Evolutionary conservation across 495 filamentous ascomycete genomes (phyloP), one percentile per base, ranked within the genome.

Genomic region (Patellaria atrata): DNA sequence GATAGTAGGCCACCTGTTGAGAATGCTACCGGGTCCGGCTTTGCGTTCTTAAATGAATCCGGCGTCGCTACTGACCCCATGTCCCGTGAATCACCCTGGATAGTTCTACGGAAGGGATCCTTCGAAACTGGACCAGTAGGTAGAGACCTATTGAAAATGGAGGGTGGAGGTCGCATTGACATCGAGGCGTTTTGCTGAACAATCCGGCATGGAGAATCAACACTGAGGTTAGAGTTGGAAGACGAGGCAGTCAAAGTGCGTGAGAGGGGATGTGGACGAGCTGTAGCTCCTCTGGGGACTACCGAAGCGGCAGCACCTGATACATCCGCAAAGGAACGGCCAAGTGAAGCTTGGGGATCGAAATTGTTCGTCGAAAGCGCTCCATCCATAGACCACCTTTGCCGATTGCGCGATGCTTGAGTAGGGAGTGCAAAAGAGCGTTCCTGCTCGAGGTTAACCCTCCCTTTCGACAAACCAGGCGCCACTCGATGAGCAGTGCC

Each of bases 1-100:
- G 89, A 93, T 22, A 96, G 79, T 27, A 97, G 60, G 19, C 89
- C 89, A 4, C 89, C 94, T 0, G 89, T 94, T 66, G 79, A 80
- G 57, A 94, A 94, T 8, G 84, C 87, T 13, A 77, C 76, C 21
- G 82, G 80, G 6, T 80, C 62, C 22, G 87, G 87, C 53, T 79
- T 91, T 9, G 77, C 81, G 4, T 73, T 64, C 53, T 82, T 86
- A 51, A 80, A 94, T 36, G 76, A 79, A 35, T 82, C 71, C 0
- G 87, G 87, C 0, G 87, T 96, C 20, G 77, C 75, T 38, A 85
- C 75, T 7, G 73, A 67, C 10, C 68, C 67, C 5, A 15, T 17
- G 3, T 37, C 13, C 5, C 5, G 58, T 0, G 54, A 56, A 1
- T 60, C 33, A 22, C 57, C 58, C 22, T 51, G 51, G 20, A 54